Conservation (phyloP, 2,329 filamentous ascomycete genomes). For the Onygenales sp. region DNA sequence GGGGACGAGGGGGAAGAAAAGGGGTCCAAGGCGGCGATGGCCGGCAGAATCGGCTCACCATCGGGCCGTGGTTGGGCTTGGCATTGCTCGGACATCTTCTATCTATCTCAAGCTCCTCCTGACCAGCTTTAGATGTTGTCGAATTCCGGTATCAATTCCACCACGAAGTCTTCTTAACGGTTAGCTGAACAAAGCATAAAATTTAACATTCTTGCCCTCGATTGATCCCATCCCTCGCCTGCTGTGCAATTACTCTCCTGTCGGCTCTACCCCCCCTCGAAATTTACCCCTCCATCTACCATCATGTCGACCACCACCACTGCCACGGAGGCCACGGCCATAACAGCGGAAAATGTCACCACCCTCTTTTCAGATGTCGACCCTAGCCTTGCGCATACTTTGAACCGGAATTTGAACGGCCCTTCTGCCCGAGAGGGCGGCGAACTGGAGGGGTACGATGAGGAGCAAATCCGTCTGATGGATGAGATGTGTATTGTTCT, state of each 20-base stretch:
- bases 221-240: neutral
- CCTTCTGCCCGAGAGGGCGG: conserved; percentile 44
- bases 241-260: neutral
- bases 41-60: too few relatives aligned
- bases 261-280: neutral
- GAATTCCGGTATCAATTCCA: too few relatives aligned
- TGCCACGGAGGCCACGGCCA: conserved; percentile 46
- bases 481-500: conserved; percentile 97
- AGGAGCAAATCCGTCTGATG: conserved; percentile 96
- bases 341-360: conserved; percentile 79
- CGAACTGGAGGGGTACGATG: conserved; percentile 84
- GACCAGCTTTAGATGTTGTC: too few relatives aligned
- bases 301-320: conserved; percentile 36
- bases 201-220: too few relatives aligned
- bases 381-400: conserved; percentile 46
- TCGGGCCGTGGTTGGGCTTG: too few relatives aligned
- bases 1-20: too few relatives aligned
- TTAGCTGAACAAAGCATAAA: too few relatives aligned
- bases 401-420: conserved; percentile 34
- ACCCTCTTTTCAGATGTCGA: conserved; percentile 79
- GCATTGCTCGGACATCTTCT: too few relatives aligned
- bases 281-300: neutral
- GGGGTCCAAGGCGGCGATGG: too few relatives aligned
- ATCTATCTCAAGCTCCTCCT: too few relatives aligned
- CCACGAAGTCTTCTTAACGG: too few relatives aligned